These are phyloP conservation scores for Lachancea lanzarotensis DNA, from an alignment of 805 yeast genomes.

Conservation along the genomic window DNA sequence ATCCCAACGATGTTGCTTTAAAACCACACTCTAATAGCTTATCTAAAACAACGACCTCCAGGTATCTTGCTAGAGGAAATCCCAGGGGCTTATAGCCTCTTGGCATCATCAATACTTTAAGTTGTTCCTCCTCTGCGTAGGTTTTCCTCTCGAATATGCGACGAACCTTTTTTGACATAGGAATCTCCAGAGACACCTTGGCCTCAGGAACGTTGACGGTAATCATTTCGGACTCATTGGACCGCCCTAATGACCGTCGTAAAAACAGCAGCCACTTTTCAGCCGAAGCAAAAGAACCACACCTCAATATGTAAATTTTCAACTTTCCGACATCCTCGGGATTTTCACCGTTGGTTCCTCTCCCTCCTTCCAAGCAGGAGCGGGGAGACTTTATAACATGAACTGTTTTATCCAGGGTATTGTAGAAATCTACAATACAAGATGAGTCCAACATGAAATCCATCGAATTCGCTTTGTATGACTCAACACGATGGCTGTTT, in stretches of 20 bases:
- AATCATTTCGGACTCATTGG: constrained; percentile 40
- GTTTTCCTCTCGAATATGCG: constrained; percentile 9
- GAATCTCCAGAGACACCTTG: constrained; percentile 23
- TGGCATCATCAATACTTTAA: constrained; percentile 15
- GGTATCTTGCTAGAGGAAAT: constrained; percentile 22
- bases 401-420: constrained; percentile 63
- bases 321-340: constrained; percentile 8
- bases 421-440: constrained; percentile 49
- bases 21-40: constrained; percentile 30
- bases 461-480: constrained; percentile 17
- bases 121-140: constrained; percentile 8
- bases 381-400: constrained; percentile 36
- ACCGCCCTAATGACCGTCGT: constrained; percentile 39
- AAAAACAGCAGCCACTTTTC: constrained; percentile 61
- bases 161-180: constrained; percentile 14
- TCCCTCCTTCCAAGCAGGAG: neutral
- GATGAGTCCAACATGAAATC: constrained; percentile 29
- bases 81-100: constrained; percentile 22
- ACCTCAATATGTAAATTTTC: constrained; percentile 47
- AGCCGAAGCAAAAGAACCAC: constrained; percentile 48
- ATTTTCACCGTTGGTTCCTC: neutral
- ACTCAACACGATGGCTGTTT: neutral
- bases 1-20: constrained; percentile 17
- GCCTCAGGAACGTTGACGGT: constrained; percentile 41
- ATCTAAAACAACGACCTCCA: constrained; percentile 26